Percentiles rank a stretch among this genome's conserved stretches.
Evolutionary conservation across 2,329 filamentous ascomycete genomes (phyloP).

Genomic region (Paraconiothyrium brasiliense): DNA sequence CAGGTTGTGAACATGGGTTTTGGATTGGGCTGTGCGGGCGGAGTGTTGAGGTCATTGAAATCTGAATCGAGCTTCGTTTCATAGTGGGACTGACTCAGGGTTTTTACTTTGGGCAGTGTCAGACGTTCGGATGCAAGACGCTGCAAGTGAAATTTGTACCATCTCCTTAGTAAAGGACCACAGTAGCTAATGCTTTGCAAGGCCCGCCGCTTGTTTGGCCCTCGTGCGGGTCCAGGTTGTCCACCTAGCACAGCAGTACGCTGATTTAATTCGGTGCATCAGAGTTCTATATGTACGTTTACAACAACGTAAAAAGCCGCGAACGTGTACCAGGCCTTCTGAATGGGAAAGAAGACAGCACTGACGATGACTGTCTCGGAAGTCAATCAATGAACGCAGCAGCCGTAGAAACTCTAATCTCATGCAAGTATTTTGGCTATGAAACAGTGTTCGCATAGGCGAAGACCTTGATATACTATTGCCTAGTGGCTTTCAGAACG

Average conservation of each 20-base stretch:
- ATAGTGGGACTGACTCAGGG: conserved; percentile 26
- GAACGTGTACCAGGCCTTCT: neutral
- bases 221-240: neutral
- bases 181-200: neutral
- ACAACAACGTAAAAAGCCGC: neutral
- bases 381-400: too few species aligned
- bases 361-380: too few species aligned
- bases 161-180: neutral
- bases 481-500: too few species aligned
- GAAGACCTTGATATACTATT: too few species aligned
- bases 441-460: too few species aligned
- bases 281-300: neutral
- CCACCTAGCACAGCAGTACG: neutral
- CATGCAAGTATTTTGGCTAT: too few species aligned
- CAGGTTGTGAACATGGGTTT: neutral
- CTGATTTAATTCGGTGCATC: neutral
- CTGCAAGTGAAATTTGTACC: neutral
- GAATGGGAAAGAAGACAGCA: neutral
- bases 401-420: too few species aligned
- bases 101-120: neutral
- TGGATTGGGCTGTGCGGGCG: neutral
- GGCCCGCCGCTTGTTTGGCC: neutral
- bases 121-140: neutral
- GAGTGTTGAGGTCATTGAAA: conserved; percentile 50
- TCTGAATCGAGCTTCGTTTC: conserved; percentile 41